A percentile compares a stretch with the other conserved stretches of the same genome.
Conservation (phyloP, 2,329 filamentous ascomycete genomes). For the Trichoderma polysporum region DNA sequence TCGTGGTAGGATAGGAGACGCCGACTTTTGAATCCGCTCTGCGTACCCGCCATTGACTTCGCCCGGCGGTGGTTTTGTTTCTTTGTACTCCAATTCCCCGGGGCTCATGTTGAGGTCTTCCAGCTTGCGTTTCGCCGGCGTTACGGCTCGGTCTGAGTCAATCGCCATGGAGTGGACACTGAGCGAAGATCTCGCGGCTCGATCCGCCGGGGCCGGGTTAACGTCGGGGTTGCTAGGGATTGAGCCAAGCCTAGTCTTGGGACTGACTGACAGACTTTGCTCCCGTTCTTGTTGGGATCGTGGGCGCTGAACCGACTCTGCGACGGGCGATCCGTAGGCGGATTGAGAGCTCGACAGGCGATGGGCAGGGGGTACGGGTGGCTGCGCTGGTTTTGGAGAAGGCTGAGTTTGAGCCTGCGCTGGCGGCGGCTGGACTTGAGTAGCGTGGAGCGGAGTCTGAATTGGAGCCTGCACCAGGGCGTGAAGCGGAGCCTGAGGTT, state of each 20-base stretch:
- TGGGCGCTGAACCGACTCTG: conserved; percentile 48
- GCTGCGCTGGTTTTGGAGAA: conserved; percentile 34
- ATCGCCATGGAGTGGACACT: conserved; percentile 31
- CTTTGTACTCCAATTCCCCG: conserved; percentile 51
- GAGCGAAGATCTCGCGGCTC: conserved; percentile 29
- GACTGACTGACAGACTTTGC: conserved; percentile 72
- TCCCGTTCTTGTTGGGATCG: conserved; percentile 64
- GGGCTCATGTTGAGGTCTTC: conserved; percentile 45
- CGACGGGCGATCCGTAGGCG: conserved; percentile 44
- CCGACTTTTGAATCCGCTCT: conserved; percentile 27
- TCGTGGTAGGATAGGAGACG: conserved; percentile 36
- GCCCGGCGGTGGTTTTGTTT: conserved; percentile 49
- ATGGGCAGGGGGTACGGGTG: conserved; percentile 36
- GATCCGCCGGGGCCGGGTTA: conserved; percentile 27
- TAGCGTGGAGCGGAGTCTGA: not conserved
- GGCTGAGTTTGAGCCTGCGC: conserved; percentile 30
- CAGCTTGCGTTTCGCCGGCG: conserved; percentile 43
- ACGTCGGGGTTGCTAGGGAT: conserved; percentile 45
- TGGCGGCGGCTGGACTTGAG: conserved; percentile 27
- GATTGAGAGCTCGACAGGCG: conserved; percentile 37
- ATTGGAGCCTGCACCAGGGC: conserved; percentile 13
- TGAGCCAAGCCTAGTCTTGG: conserved; percentile 66
- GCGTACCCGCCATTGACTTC: conserved; percentile 45
- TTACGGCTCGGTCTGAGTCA: conserved; percentile 35
- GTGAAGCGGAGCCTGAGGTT: not conserved